Conservation (phyloP, 73 alveolate species). For the Paramecium biaurelia region DNA sequence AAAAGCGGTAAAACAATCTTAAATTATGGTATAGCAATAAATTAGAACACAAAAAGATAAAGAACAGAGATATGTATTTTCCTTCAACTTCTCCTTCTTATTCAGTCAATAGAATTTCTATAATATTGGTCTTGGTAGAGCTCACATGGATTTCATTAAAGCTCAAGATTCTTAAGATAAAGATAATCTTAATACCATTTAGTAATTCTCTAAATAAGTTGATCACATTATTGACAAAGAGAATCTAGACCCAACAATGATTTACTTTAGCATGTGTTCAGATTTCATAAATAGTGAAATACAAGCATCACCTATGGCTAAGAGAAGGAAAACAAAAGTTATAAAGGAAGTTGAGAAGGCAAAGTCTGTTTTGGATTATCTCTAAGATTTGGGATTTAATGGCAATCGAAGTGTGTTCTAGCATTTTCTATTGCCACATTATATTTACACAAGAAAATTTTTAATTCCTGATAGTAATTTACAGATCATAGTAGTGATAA, state of each 20-base stretch:
- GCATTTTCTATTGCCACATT: constrained; percentile 43
- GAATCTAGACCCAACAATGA: constrained; percentile 33
- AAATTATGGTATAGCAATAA: not conserved
- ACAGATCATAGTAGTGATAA: not conserved
- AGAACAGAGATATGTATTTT: constrained; percentile 7
- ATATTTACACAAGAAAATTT: constrained; percentile 15
- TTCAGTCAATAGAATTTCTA: not conserved
- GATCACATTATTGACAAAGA: constrained; percentile 33
- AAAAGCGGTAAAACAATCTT: not conserved
- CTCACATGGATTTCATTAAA: not conserved
- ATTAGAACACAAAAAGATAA: not conserved
- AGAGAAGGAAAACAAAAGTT: not conserved
- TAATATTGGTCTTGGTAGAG: constrained; percentile 40
- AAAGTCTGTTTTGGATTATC: not conserved
- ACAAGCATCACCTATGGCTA: not conserved
- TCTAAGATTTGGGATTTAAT: constrained; percentile 15
- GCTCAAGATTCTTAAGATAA: not conserved
- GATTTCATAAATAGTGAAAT: constrained; percentile 23
- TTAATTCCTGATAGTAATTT: not conserved
- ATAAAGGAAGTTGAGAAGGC: not conserved
- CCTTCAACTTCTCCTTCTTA: not conserved
- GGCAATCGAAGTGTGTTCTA: not conserved
- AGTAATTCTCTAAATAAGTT: not conserved
- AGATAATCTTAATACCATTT: not conserved
- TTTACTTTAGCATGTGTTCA: not conserved